Evolutionary conservation across 768 basidiomycete genomes (phyloP).

Genomic region (Boletus tylopilopsis): DNA sequence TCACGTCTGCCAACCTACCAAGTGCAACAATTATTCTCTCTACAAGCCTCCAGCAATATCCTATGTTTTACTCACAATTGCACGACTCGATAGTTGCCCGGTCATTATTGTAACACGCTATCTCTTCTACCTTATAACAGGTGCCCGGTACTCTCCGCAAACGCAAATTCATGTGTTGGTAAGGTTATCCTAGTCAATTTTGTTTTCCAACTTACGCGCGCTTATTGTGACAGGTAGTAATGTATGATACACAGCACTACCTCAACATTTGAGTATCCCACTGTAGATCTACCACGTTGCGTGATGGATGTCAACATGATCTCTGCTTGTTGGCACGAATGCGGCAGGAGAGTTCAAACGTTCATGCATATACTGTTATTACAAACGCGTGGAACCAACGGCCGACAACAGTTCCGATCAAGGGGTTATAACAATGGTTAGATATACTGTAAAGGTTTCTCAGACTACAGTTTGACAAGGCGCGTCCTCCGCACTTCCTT

Average conservation of each 20-base stretch:
- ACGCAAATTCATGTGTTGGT: constrained; percentile 10
- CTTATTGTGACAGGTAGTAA: not conserved
- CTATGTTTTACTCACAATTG: constrained; percentile 25
- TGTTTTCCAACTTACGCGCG: not conserved
- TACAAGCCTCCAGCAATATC: constrained; percentile 28
- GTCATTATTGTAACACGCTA: constrained; percentile 22
- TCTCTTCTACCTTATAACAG: constrained; percentile 10
- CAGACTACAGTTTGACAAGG: constrained; percentile 23
- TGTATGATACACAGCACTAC: not conserved
- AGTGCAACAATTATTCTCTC: constrained; percentile 28
- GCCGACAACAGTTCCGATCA: not conserved
- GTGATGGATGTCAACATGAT: constrained; percentile 6
- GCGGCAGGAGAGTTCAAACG: constrained; percentile 3
- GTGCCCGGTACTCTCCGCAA: constrained; percentile 13
- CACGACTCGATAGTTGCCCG: constrained; percentile 13
- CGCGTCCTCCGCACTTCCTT: constrained; percentile 48
- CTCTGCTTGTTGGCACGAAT: constrained; percentile 3
- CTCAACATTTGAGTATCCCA: constrained; percentile 11
- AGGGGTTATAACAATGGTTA: not conserved
- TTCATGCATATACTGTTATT: constrained; percentile 12
- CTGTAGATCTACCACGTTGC: constrained; percentile 7
- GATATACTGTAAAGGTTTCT: not conserved
- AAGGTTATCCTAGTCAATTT: not conserved
- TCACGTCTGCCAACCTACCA: constrained; percentile 21
- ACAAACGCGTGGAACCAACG: not conserved